These are phyloP conservation scores for Biscogniauxia mediterranea DNA, from an alignment of 2,329 filamentous ascomycete genomes.

Conservation along the genomic window DNA sequence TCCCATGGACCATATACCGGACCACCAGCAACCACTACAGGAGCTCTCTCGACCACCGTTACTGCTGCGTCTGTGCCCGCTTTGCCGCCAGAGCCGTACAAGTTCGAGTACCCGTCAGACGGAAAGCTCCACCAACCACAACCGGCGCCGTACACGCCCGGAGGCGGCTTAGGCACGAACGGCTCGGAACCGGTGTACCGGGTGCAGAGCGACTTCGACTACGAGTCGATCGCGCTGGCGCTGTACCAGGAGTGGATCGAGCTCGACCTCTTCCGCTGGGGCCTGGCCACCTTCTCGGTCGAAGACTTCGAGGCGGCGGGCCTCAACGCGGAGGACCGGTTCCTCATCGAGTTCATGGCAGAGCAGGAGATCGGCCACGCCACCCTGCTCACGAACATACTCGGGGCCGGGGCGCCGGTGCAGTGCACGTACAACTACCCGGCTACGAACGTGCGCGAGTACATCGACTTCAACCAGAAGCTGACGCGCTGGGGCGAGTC, in stretches of 20 bases:
- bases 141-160: conserved; percentile 70
- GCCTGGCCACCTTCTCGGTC: conserved; percentile 65
- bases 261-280: conserved; percentile 78
- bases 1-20: conserved; percentile 69
- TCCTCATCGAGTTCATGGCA: conserved; percentile 72
- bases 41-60: conserved; percentile 60
- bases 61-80: conserved; percentile 57
- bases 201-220: conserved; percentile 80
- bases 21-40: conserved; percentile 62
- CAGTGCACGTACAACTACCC: conserved; percentile 85
- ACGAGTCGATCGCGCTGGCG: conserved; percentile 70
- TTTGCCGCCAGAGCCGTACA: conserved; percentile 56
- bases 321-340: conserved; percentile 66
- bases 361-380: conserved; percentile 77
- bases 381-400: conserved; percentile 73
- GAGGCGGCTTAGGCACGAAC: conserved; percentile 74
- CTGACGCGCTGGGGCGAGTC: conserved; percentile 79
- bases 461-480: conserved; percentile 81
- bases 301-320: conserved; percentile 69
- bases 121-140: conserved; percentile 65
- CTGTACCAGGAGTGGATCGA: conserved; percentile 85
- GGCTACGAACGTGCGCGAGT: conserved; percentile 70
- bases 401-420: conserved; percentile 65
- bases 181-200: conserved; percentile 74
- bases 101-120: conserved; percentile 69